Evolutionary conservation across 2,329 filamentous ascomycete species (phyloP).

Genomic region (Diplodia seriata): DNA sequence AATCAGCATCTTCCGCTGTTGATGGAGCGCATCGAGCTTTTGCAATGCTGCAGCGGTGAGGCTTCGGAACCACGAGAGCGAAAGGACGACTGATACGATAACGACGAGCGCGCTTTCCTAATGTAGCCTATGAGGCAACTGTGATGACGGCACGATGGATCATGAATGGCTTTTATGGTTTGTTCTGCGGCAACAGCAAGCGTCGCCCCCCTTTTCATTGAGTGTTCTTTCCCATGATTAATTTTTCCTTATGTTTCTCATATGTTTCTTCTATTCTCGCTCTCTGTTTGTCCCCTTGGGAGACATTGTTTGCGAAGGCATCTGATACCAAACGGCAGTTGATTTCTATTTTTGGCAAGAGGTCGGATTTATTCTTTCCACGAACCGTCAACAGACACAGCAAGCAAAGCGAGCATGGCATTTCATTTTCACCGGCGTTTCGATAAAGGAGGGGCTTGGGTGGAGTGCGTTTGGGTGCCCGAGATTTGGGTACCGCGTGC

Average conservation of each 20-base stretch:
- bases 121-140: background rate
- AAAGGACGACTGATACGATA: conserved; percentile 2
- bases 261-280: background rate
- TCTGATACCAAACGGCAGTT: background rate
- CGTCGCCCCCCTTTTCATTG: background rate
- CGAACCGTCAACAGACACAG: background rate
- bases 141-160: background rate
- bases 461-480: background rate
- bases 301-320: background rate
- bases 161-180: background rate
- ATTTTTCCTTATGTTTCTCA: background rate
- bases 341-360: background rate
- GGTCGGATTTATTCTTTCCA: background rate
- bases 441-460: background rate
- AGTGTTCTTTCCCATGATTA: background rate
- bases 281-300: background rate
- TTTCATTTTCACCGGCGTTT: background rate
- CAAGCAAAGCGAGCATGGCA: conserved; percentile 13
- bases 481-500: background rate
- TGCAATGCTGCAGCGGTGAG: background rate
- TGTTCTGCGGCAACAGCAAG: background rate
- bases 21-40: background rate
- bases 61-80: background rate
- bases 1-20: background rate
- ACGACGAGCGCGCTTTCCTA: background rate